Evolutionary conservation across 2,329 filamentous ascomycete genomes (phyloP).

Genomic region (Cercospora beticola): DNA sequence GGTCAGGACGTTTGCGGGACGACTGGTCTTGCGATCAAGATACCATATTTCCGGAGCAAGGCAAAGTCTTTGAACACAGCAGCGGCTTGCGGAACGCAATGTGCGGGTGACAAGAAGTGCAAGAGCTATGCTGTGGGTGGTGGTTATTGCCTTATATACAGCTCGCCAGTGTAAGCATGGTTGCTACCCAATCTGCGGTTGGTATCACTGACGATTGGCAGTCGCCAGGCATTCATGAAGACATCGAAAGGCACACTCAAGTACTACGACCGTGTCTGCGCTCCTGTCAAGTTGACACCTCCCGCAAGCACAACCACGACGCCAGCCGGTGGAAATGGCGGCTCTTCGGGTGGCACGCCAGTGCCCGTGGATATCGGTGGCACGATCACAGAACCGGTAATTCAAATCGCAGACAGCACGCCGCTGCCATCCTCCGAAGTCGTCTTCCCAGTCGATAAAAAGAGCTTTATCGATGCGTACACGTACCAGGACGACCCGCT

Average conservation of each 20-base stretch:
- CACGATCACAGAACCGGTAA: neutral
- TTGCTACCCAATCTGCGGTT: too few relatives aligned
- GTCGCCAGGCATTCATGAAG: neutral
- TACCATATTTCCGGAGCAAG: neutral
- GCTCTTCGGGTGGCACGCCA: neutral
- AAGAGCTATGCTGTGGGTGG: neutral
- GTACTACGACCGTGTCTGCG: neutral
- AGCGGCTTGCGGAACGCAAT: neutral
- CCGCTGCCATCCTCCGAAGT: neutral
- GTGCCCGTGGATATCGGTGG: neutral
- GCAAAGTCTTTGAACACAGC: neutral
- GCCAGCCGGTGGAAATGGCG: too few relatives aligned
- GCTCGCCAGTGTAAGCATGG: neutral
- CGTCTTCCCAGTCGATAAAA: neutral
- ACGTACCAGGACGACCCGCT: slow-evolving; percentile 5
- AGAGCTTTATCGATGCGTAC: neutral
- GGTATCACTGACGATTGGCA: neutral
- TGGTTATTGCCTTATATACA: neutral
- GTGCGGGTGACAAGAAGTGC: neutral
- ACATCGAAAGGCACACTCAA: neutral
- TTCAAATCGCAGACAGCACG: neutral
- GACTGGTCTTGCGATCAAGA: neutral
- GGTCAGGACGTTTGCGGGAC: neutral
- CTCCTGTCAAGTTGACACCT: neutral
- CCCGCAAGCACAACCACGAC: too few relatives aligned